Evolutionary conservation across 306 rosid genomes (phyloP).

Genomic region (Vachellia collinsii): DNA sequence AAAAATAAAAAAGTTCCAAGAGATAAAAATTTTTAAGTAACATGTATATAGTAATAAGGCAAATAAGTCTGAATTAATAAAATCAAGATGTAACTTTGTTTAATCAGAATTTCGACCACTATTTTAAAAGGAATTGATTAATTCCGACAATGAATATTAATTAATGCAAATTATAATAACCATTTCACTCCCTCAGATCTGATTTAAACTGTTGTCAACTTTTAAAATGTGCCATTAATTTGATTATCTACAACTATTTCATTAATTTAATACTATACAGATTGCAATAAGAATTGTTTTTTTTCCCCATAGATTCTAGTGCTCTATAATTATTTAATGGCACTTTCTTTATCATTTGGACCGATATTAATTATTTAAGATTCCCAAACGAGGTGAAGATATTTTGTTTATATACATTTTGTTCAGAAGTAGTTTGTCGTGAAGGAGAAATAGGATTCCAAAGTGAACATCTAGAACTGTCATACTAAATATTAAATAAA

Average conservation of each 20-base stretch:
- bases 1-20: neutral
- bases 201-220: slow-evolving; percentile 11
- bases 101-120: neutral
- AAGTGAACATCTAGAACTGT: neutral
- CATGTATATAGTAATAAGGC: neutral
- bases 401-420: neutral
- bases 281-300: neutral
- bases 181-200: slow-evolving; percentile 9
- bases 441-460: neutral
- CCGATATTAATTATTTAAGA: neutral
- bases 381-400: neutral
- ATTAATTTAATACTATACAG: neutral
- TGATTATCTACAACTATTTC: neutral
- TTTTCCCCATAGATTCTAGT: neutral
- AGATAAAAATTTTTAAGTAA: neutral
- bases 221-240: slow-evolving; percentile 3
- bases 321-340: neutral
- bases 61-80: slow-evolving; percentile 7
- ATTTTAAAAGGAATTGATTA: slow-evolving; percentile 26
- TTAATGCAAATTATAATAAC: slow-evolving; percentile 4
- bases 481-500: neutral
- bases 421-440: neutral
- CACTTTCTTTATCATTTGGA: too few relatives aligned
- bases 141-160: slow-evolving; percentile 11
- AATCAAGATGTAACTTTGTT: neutral